These are phyloP conservation scores for Nigrospora sphaerica DNA, from an alignment of 2,329 filamentous ascomycete species.

Conservation along the genomic window DNA sequence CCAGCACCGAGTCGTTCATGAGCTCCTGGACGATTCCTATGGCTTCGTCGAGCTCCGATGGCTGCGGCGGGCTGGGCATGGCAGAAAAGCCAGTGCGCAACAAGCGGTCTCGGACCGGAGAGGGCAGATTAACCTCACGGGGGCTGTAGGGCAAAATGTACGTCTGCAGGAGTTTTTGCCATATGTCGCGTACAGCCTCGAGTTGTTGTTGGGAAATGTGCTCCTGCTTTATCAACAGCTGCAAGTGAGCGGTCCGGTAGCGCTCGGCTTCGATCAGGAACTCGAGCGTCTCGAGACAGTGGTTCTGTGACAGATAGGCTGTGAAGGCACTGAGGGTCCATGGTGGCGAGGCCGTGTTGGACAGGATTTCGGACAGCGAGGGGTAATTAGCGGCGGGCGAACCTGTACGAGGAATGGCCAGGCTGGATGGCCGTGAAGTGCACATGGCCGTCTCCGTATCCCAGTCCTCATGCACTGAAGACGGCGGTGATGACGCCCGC, in stretches of 20 bases:
- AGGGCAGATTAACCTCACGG: constrained; percentile 85
- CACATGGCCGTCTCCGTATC: constrained; percentile 36
- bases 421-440: constrained; percentile 41
- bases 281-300: constrained; percentile 92
- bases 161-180: constrained; percentile 80
- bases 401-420: constrained; percentile 30
- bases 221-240: constrained; percentile 33
- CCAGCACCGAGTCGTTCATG: constrained; percentile 94
- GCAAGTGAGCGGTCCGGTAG: constrained; percentile 57
- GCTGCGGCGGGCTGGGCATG: constrained; percentile 56
- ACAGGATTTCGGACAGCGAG: constrained; percentile 78
- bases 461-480: constrained; percentile 37
- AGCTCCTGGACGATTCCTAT: constrained; percentile 87
- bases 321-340: constrained; percentile 92
- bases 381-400: constrained; percentile 45
- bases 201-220: constrained; percentile 34
- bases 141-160: constrained; percentile 84
- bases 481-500: constrained; percentile 35
- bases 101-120: constrained; percentile 74
- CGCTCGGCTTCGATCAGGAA: constrained; percentile 92
- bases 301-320: constrained; percentile 93
- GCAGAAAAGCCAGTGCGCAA: constrained; percentile 53
- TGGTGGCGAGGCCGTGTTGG: constrained; percentile 77
- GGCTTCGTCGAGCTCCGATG: constrained; percentile 71
- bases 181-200: constrained; percentile 70